Conservation (phyloP, 73 alveolate species). For the Loxodes magnus region DNA sequence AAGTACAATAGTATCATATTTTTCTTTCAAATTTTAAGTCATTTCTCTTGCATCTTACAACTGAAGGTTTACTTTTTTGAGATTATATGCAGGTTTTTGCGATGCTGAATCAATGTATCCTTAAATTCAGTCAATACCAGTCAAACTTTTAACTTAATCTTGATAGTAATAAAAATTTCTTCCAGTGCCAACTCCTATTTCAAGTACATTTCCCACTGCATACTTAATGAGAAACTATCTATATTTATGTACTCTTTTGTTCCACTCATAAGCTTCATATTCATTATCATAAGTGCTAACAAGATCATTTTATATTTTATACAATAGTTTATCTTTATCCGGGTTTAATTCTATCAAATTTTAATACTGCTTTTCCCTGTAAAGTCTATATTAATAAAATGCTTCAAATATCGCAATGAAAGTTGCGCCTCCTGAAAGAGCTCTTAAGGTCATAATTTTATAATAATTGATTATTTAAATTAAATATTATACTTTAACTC, state of each 20-base stretch:
- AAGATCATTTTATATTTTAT: background rate
- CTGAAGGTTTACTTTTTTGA: background rate
- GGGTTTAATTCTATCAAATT: too few species aligned
- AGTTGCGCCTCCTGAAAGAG: too few species aligned
- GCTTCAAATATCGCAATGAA: too few species aligned
- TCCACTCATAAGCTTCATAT: background rate
- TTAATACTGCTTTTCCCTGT: too few species aligned
- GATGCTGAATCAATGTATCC: background rate
- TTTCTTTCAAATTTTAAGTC: background rate
- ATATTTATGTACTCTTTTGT: conserved; percentile 3
- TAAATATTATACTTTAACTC: too few species aligned
- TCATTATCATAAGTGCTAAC: background rate
- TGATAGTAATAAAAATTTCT: background rate
- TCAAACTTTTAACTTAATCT: background rate
- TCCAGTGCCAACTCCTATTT: conserved; percentile 6
- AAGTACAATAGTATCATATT: background rate
- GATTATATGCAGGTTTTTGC: background rate
- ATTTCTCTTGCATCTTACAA: conserved; percentile 2
- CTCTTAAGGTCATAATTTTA: too few species aligned
- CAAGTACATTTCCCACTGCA: conserved; percentile 8
- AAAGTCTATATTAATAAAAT: too few species aligned
- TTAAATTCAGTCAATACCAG: background rate
- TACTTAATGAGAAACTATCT: background rate
- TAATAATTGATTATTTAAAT: too few species aligned
- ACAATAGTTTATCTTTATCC: too few species aligned